Evolutionary conservation across 2,329 filamentous ascomycete species (phyloP), one percentile per base, ranked within the genome.

Genomic region (Aspergillus ibericus): DNA sequence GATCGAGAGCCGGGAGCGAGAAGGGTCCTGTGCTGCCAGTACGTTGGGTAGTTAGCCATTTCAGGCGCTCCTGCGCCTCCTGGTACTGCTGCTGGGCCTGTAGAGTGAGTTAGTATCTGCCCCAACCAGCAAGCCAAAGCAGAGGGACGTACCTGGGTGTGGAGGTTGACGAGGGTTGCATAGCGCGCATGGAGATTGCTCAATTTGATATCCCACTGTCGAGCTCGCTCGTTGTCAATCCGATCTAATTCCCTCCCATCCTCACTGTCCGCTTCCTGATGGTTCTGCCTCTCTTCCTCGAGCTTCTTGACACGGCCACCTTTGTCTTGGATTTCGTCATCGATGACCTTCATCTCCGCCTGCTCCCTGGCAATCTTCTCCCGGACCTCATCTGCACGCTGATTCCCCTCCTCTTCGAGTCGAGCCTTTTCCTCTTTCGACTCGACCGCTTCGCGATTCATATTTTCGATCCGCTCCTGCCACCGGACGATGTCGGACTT

Each of bases 311-410:
- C 83, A 49, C 85, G 81, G 3, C 78, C 79, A 22, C 83, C 84
- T 63, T 83, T 86, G 62, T 86, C 81, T 60, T 83, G 82, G 49
- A 88, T 83, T 54, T 84, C 82, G 42, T 88, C 85, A 57, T 88
- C 86, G 38, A 88, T 75, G 6, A 72, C 67, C 62, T 83, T 86
- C 74, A 86, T 82, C 12, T 77, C 74, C 7, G 68, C 63, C 58
- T 80, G 78, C 60, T 81, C 78, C 51, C 77, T 72, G 16, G 75
- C 71, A 53, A 81, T 78, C 65, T 79, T 79, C 57, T 73, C 67
- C 40, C 75, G 73, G 42, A 79, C 67, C 56, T 80, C 78, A 32
- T 74, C 71, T 25, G 77, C 69, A 42, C 75, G 72, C 48, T 70
- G 71, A 38, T 75, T 70, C 20, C 72, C 75, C 25, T 78, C 72